Evolutionary conservation across 768 basidiomycete species (phyloP).

Genomic region (Galerina marginata): DNA sequence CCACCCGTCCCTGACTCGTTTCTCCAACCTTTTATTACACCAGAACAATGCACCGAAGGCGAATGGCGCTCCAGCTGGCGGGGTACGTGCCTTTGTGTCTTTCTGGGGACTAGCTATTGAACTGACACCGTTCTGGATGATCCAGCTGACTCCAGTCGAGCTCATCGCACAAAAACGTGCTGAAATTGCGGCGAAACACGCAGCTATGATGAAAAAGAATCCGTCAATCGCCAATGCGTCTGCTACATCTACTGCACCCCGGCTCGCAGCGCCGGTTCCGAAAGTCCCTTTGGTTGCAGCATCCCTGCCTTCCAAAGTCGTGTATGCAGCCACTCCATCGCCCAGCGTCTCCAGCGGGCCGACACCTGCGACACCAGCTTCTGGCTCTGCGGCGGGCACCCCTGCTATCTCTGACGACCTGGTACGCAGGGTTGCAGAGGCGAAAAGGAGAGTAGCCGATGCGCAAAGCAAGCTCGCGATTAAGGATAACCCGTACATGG

Average conservation of each 20-base stretch:
- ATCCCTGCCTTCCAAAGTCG: slow-evolving; percentile 36
- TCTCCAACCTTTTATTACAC: slow-evolving; percentile 32
- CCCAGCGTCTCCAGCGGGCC: slow-evolving; percentile 42
- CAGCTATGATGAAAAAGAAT: slow-evolving; percentile 62
- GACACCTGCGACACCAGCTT: slow-evolving; percentile 48
- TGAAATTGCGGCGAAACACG: slow-evolving; percentile 85
- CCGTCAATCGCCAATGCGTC: slow-evolving; percentile 36
- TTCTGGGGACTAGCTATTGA: background rate
- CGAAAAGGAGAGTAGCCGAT: slow-evolving; percentile 83
- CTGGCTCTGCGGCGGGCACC: slow-evolving; percentile 39
- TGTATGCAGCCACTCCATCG: slow-evolving; percentile 38
- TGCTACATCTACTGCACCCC: slow-evolving; percentile 11
- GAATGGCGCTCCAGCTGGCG: slow-evolving; percentile 32
- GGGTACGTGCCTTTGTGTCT: slow-evolving; percentile 33
- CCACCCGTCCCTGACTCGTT: slow-evolving; percentile 8
- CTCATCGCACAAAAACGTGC: slow-evolving; percentile 85
- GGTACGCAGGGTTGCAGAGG: slow-evolving; percentile 78
- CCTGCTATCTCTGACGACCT: slow-evolving; percentile 66
- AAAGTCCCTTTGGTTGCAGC: slow-evolving; percentile 41
- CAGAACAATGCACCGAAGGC: slow-evolving; percentile 27
- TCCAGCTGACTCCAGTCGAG: slow-evolving; percentile 56
- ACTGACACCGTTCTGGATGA: background rate
- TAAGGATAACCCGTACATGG: slow-evolving; percentile 91
- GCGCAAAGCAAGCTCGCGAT: slow-evolving; percentile 77
- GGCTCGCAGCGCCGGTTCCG: slow-evolving; percentile 47